Conservation (phyloP, 805 yeast species). For the Saturnispora hagleri region DNA sequence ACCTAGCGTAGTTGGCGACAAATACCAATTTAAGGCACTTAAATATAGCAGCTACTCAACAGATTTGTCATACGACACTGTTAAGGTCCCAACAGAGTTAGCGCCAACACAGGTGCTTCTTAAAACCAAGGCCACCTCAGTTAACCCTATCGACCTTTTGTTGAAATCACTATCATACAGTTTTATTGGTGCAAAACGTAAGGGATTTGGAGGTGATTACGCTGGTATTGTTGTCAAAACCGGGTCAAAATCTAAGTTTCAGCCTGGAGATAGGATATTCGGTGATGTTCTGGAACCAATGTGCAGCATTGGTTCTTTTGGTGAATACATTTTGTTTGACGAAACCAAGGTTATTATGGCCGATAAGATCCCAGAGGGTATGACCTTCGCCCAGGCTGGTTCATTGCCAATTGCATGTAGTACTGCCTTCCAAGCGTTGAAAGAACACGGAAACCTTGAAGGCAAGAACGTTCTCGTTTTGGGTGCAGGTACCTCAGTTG, state of each 20-base stretch:
- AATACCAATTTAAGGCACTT: conserved; percentile 11
- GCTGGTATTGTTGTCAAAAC: conserved; percentile 18
- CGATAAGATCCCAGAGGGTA: conserved; percentile 36
- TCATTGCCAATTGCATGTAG: conserved; percentile 56
- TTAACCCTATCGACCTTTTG: conserved; percentile 19
- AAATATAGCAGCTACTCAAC: conserved; percentile 11
- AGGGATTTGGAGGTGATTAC: conserved; percentile 20
- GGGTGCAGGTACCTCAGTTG: conserved; percentile 72
- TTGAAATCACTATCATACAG: conserved; percentile 7
- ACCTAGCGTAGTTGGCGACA: conserved; percentile 8
- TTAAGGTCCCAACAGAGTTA: conserved; percentile 10
- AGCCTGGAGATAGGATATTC: conserved; percentile 18
- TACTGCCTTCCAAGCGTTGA: conserved; percentile 40
- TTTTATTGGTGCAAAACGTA: conserved; percentile 9
- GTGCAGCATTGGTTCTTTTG: conserved; percentile 31
- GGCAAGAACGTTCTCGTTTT: conserved; percentile 46
- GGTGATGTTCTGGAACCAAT: conserved; percentile 12
- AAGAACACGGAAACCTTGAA: conserved; percentile 13
- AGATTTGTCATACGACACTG: conserved; percentile 7
- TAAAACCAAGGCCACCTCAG: conserved; percentile 14
- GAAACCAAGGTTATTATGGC: conserved; percentile 14
- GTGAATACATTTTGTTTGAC: conserved; percentile 37
- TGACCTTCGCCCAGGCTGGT: conserved; percentile 50
- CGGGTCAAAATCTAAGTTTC: conserved; percentile 13
- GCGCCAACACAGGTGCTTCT: conserved; percentile 15